Evolutionary conservation across 495 filamentous ascomycete genomes (phyloP).

Genomic region (Lichina pygmaea): DNA sequence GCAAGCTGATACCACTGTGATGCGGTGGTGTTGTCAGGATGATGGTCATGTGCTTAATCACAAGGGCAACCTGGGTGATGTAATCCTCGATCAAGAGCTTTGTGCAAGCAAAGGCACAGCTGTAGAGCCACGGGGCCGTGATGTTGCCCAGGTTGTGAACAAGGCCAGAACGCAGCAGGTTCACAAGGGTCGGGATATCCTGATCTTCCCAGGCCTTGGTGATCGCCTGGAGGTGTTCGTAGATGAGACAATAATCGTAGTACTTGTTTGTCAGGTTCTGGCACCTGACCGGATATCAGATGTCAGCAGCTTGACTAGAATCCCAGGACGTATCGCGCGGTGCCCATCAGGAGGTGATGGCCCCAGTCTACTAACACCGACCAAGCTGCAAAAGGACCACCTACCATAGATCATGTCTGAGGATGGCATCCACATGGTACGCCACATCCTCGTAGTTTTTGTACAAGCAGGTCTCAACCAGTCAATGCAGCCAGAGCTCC

Average conservation of each 20-base stretch:
- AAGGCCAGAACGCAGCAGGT: slow-evolving; percentile 60
- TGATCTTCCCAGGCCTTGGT: slow-evolving; percentile 46
- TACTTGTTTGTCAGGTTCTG: slow-evolving; percentile 54
- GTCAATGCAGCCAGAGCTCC: slow-evolving; percentile 24
- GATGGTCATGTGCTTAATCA: slow-evolving; percentile 48
- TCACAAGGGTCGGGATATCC: slow-evolving; percentile 48
- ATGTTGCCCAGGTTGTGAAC: slow-evolving; percentile 86
- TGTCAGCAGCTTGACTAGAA: not conserved
- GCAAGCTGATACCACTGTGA: slow-evolving; percentile 38
- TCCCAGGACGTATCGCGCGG: too few species aligned
- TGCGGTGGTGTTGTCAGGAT: slow-evolving; percentile 32
- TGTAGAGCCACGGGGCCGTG: slow-evolving; percentile 57
- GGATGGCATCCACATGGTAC: slow-evolving; percentile 46
- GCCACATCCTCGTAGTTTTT: slow-evolving; percentile 71
- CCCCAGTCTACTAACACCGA: not conserved
- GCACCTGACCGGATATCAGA: slow-evolving; percentile 21
- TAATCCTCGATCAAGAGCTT: slow-evolving; percentile 84
- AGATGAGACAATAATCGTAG: slow-evolving; percentile 77
- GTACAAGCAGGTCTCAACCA: slow-evolving; percentile 37
- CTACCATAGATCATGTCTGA: slow-evolving; percentile 63
- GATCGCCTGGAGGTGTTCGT: slow-evolving; percentile 44
- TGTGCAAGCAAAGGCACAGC: slow-evolving; percentile 63
- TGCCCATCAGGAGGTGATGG: too few species aligned
- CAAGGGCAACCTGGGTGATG: slow-evolving; percentile 53
- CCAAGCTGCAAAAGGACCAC: not conserved